These are phyloP conservation scores for Allantophomopsis cytisporea DNA, from an alignment of 2,329 filamentous ascomycete genomes.

Conservation along the genomic window DNA sequence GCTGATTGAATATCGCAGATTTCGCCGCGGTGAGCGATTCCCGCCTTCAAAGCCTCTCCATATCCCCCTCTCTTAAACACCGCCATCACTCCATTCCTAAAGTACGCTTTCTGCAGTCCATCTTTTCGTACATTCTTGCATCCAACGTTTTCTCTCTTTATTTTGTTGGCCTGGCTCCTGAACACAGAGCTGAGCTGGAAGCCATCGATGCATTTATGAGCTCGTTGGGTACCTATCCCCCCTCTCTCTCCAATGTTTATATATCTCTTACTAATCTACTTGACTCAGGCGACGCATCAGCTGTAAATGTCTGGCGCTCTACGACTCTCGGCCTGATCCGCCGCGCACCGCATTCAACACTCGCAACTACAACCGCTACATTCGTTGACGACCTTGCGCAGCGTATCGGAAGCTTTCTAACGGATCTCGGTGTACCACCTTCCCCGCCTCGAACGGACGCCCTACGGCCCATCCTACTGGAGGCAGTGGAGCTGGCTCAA, in stretches of 20 bases:
- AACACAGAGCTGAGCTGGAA: conserved; percentile 36
- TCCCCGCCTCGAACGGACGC: conserved; percentile 6
- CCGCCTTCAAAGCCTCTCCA: neutral
- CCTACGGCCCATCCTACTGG: conserved; percentile 36
- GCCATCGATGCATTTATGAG: no score
- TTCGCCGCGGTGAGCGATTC: conserved; percentile 20
- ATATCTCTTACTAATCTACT: no score
- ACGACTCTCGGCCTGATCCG: conserved; percentile 46
- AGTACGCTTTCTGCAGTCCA: conserved; percentile 47
- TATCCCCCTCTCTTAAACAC: neutral
- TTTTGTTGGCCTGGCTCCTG: conserved; percentile 45
- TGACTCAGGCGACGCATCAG: no score
- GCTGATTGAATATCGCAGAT: conserved; percentile 21
- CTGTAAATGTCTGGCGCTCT: conserved; percentile 36
- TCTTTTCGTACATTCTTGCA: conserved; percentile 44
- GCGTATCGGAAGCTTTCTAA: no score
- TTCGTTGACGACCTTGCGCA: conserved; percentile 19
- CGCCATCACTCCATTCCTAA: conserved; percentile 23
- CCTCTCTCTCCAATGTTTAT: no score
- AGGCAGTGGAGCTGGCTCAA: conserved; percentile 40
- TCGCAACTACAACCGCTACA: conserved; percentile 29
- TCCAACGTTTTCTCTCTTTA: conserved; percentile 48
- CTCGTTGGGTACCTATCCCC: no score
- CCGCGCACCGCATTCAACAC: conserved; percentile 32
- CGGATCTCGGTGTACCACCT: no score